These are phyloP conservation scores for Asterophora parasitica DNA, from an alignment of 768 basidiomycete species.

Conservation along the genomic window DNA sequence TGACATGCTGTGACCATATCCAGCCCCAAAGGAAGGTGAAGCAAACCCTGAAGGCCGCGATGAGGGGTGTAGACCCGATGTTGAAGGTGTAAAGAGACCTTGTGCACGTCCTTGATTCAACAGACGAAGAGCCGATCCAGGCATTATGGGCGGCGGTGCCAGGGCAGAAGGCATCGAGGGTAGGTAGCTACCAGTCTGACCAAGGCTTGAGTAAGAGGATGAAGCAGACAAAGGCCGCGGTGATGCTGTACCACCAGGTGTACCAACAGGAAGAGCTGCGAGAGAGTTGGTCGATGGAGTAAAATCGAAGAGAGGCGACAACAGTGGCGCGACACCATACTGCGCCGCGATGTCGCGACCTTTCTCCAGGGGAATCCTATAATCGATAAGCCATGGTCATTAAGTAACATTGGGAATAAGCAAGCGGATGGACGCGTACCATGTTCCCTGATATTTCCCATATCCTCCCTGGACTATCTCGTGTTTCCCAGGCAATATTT, in stretches of 20 bases:
- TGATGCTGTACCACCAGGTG: slow-evolving; percentile 43
- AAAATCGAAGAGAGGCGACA: slow-evolving; percentile 91
- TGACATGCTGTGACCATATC: slow-evolving; percentile 46
- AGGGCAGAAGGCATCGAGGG: slow-evolving; percentile 47
- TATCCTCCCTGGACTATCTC: slow-evolving; percentile 99
- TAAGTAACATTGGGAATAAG: slow-evolving; percentile 1
- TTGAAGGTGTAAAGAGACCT: slow-evolving; percentile 82
- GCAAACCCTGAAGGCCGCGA: slow-evolving; percentile 44
- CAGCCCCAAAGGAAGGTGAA: slow-evolving; percentile 46
- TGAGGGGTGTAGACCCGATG: slow-evolving; percentile 45
- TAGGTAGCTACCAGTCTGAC: slow-evolving; percentile 41
- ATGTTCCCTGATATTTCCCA: slow-evolving; percentile 98
- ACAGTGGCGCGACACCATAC: slow-evolving; percentile 84
- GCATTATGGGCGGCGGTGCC: slow-evolving; percentile 82
- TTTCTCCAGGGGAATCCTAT: slow-evolving; percentile 92
- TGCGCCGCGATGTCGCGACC: slow-evolving; percentile 90
- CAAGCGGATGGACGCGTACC: slow-evolving; percentile 46
- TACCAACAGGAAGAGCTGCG: slow-evolving; percentile 56
- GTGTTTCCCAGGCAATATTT: slow-evolving; percentile 91
- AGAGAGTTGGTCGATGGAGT: slow-evolving; percentile 72
- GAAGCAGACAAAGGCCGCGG: slow-evolving; percentile 65
- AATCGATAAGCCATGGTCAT: not conserved
- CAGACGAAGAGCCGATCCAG: slow-evolving; percentile 78
- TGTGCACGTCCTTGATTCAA: slow-evolving; percentile 84
- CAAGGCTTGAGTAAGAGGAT: slow-evolving; percentile 58